Evolutionary conservation across 2,329 filamentous ascomycete species (phyloP), one percentile per base, ranked within the genome.

Genomic region (Aspergillus clavatus): DNA sequence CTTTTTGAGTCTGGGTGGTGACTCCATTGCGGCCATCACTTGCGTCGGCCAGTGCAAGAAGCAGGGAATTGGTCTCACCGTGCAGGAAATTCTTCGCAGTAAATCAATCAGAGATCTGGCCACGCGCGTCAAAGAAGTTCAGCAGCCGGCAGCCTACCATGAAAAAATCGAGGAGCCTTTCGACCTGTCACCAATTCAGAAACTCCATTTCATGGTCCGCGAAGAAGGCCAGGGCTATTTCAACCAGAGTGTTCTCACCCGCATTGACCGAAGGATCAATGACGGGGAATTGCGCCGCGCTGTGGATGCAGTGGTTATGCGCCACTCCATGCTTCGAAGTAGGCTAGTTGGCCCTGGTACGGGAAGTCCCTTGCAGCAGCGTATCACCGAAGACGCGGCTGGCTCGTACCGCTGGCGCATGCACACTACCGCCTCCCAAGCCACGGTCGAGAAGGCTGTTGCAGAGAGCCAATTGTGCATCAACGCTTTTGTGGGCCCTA

Each of bases 1-100:
- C 33, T 76, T 76, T 48, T 51, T 76, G 3, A 69, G 63, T 8
- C 52, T 75, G 2, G 72, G 73, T 26, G 73, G 73, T 41, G 73
- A 76, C 45, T 75, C 72, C 0, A 75, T 76, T 43, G 73, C 72
- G 31, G 72, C 74, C 0, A 76, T 77, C 69, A 72, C 72, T 38
- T 73, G 73, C 29, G 67, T 73, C 46, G 69, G 69, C 2, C 63
- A 72, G 27, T 75, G 70, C 48, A 72, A 72, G 38, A 73, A 72
- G 53, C 58, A 62, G 27, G 71, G 71, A 1, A 60, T 76, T 46
- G 65, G 68, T 10, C 57, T 76, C 19, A 72, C 66, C 8, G 72
- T 77, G 8, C 73, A 75, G 50, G 71, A 75, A 19, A 66, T 77
- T 3, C 58, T 77, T 24, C 71, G 68, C 12, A 71, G 70, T 57